A percentile compares a stretch with the other conserved stretches of the same genome.
Evolutionary conservation across 129 eudicot species (phyloP).

Genomic region (Ambrosia artemisiifolia): DNA sequence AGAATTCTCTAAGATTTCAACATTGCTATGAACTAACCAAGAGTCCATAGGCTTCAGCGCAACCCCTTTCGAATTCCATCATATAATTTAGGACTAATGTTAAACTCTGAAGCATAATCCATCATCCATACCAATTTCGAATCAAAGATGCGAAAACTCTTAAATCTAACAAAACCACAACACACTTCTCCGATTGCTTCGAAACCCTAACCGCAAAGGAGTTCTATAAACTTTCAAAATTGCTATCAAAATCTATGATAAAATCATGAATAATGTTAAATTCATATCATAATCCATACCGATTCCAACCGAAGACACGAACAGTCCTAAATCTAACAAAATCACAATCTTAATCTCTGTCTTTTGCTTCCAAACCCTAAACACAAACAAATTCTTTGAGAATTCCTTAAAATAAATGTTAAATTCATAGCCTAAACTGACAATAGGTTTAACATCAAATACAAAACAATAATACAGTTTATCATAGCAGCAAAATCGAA

Average conservation of each 20-base stretch:
- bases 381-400: neutral
- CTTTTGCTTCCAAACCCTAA: constrained; percentile 10
- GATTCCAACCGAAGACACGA: neutral
- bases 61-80: too few species aligned
- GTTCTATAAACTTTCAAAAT: neutral
- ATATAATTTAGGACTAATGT: neutral
- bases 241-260: neutral
- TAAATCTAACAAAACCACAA: constrained; percentile 2
- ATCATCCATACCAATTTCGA: constrained; percentile 9
- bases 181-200: too few species aligned
- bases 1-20: neutral
- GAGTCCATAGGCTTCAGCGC: too few species aligned
- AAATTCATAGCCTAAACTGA: neutral
- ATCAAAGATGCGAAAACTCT: neutral
- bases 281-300: neutral
- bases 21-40: neutral
- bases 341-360: neutral
- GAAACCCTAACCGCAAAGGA: too few species aligned
- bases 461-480: neutral
- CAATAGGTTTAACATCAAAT: neutral
- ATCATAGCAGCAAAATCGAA: neutral
- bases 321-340: constrained; percentile 13
- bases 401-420: neutral
- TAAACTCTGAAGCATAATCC: neutral
- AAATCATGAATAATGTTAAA: neutral